A percentile compares a stretch with the other conserved stretches of the same genome.
phyloP scores from a whole-genome alignment of 352 stramenopile species.

The Globisporangium iwayamae region DNA sequence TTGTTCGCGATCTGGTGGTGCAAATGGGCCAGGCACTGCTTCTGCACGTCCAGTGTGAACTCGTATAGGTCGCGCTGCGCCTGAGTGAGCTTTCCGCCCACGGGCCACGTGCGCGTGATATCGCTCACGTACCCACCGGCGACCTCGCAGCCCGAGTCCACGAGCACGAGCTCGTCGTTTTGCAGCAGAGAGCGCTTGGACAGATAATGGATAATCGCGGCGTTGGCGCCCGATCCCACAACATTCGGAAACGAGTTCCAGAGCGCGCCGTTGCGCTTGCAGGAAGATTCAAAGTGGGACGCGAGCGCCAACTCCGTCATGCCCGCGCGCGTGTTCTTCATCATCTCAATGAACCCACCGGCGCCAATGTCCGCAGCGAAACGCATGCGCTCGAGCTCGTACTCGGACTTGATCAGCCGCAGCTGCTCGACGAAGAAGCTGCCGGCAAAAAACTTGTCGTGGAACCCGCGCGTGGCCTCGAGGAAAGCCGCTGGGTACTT shows the following conservation, averaged over 20 bases:
- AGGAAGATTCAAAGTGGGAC: constrained; percentile 63
- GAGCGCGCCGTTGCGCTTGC: constrained; percentile 70
- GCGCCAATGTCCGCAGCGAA: constrained; percentile 64
- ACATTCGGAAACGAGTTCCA: constrained; percentile 84
- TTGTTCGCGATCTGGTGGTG: constrained; percentile 37
- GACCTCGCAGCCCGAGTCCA: constrained; percentile 81
- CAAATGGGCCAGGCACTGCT: constrained; percentile 63
- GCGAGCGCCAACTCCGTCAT: constrained; percentile 76
- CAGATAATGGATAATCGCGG: constrained; percentile 83
- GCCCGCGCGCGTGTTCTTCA: constrained; percentile 50
- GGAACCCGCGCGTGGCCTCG: constrained; percentile 51
- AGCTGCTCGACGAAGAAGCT: constrained; percentile 76
- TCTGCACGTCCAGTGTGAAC: constrained; percentile 76
- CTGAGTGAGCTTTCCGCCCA: constrained; percentile 37
- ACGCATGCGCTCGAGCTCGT: constrained; percentile 72
- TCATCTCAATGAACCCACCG: constrained; percentile 75
- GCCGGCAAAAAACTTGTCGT: constrained; percentile 69
- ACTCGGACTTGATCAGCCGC: constrained; percentile 67
- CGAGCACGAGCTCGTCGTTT: constrained; percentile 73
- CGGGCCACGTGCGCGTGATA: constrained; percentile 80
- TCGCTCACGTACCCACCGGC: constrained; percentile 76
- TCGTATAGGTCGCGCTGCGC: constrained; percentile 69
- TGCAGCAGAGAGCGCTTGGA: constrained; percentile 61
- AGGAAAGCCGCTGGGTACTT: constrained; percentile 56
- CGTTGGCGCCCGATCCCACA: constrained; percentile 71